Conservation (phyloP, 495 filamentous ascomycete genomes). For the Penicillium ochrochloron region DNA sequence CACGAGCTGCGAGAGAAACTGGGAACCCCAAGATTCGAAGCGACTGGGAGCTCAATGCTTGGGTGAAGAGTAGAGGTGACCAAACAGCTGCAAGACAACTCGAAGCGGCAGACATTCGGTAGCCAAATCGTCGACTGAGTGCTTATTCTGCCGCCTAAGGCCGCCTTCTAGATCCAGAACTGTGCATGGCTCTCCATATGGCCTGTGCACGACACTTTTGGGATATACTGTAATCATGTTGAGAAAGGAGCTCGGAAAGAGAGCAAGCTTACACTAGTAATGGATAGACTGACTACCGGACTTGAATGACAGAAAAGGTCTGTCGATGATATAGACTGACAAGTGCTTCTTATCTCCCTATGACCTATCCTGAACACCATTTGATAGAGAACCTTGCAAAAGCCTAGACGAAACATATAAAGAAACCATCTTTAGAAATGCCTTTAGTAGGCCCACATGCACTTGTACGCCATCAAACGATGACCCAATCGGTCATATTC, state of each 20-base stretch:
- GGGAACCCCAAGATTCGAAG: background rate
- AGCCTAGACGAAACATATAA: background rate
- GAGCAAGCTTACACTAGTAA: background rate
- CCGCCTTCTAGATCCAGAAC: slow-evolving; percentile 12
- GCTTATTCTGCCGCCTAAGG: slow-evolving; percentile 13
- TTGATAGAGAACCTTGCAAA: slow-evolving; percentile 3
- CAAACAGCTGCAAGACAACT: background rate
- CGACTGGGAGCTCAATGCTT: background rate
- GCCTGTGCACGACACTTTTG: background rate
- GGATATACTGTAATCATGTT: background rate
- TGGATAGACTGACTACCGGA: background rate
- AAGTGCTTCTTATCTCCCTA: background rate
- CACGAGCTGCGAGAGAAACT: background rate
- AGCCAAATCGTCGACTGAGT: slow-evolving; percentile 6
- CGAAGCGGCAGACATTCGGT: slow-evolving; percentile 3
- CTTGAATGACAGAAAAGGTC: background rate
- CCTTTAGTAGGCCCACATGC: slow-evolving; percentile 76
- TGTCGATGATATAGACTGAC: background rate
- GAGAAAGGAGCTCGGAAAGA: no score
- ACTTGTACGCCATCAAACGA: slow-evolving; percentile 82
- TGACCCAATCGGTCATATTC: slow-evolving; percentile 89
- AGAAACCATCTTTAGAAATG: slow-evolving; percentile 1
- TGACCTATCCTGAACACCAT: slow-evolving; percentile 17
- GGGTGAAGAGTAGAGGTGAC: background rate
- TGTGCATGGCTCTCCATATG: background rate